Evolutionary conservation across 257 asterid species (phyloP), one percentile per base, ranked within the genome.

Genomic region (Schizonepeta tenuifolia): DNA sequence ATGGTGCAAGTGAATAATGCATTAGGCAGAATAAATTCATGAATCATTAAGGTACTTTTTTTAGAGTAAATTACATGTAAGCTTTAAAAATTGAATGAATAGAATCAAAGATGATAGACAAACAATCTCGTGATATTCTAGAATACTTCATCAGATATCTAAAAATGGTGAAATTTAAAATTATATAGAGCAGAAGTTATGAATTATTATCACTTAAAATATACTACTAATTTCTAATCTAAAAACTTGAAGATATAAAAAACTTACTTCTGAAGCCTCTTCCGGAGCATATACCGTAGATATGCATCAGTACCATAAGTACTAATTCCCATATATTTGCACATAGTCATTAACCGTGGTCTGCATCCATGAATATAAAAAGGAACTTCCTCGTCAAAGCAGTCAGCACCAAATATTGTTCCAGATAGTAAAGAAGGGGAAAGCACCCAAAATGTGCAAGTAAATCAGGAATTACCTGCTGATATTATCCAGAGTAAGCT

Each of bases 271-370:
- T 76, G 88, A 77, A 93, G 87, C 79, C 82, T 89, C 73, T 84
- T 89, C 5, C 97, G 90, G 75, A 93, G 98, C 96, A 90, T 86
- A 75, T 73, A 87, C 18, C 98, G 97, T 59, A 93, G 83, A 82
- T 90, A 93, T 57, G 97, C 85, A 86, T 93, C 97, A 14, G 97
- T 93, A 38, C 98, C 91, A 7, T 81, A 82, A 60, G 95, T 80
- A 22, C 65, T 78, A 79, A 94, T 86, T 59, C 98, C 97, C 98
- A 94, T 94, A 75, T 94, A 94, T 79, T 94, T 94, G 93, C 98
- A 94, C 98, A 94, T 94, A 28, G 81, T 89, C 85, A 91, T 83
- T 79, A 94, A 69, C 55, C 98, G 95, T 75, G 98, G 90, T 83
- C 98, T 94, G 90, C 83, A 78, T 68, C 65, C 66, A 77, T 73